Evolutionary conservation across 2,329 filamentous ascomycete genomes (phyloP).

Genomic region (Ceratocystis smalleyi): DNA sequence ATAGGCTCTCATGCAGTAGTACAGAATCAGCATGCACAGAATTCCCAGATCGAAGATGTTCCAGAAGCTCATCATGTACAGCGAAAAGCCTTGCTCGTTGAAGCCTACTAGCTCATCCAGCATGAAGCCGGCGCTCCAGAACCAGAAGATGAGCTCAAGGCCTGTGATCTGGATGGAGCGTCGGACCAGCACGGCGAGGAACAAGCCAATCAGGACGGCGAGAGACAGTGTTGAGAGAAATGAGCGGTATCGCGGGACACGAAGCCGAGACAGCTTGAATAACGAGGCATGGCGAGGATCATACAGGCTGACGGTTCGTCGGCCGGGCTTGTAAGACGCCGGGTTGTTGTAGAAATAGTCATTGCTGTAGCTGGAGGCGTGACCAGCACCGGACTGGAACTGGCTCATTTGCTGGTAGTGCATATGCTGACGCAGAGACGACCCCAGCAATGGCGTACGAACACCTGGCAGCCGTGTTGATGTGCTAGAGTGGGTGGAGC

Average conservation of each 20-base stretch:
- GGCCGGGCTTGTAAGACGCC: slow-evolving; percentile 24
- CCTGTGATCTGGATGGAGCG: slow-evolving; percentile 67
- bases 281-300: slow-evolving; percentile 79
- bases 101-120: slow-evolving; percentile 90
- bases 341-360: neutral
- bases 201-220: slow-evolving; percentile 68
- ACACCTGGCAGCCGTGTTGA: slow-evolving; percentile 6
- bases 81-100: slow-evolving; percentile 87
- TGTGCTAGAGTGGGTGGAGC: neutral
- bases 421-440: slow-evolving; percentile 4
- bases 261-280: slow-evolving; percentile 78
- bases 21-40: slow-evolving; percentile 66
- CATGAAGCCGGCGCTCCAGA: slow-evolving; percentile 96
- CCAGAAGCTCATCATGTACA: slow-evolving; percentile 97
- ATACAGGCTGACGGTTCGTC: slow-evolving; percentile 72
- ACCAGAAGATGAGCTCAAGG: slow-evolving; percentile 84
- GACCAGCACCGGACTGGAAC: neutral
- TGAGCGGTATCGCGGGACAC: slow-evolving; percentile 82
- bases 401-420: slow-evolving; percentile 11
- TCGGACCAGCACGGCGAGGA: slow-evolving; percentile 63
- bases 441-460: slow-evolving; percentile 13
- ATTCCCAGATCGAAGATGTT: slow-evolving; percentile 91
- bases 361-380: slow-evolving; percentile 17
- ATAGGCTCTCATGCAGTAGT: slow-evolving; percentile 80
- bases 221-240: slow-evolving; percentile 80